phyloP scores from a whole-genome alignment of 176 grass and related monocot species.

The Musa beccarii region DNA sequence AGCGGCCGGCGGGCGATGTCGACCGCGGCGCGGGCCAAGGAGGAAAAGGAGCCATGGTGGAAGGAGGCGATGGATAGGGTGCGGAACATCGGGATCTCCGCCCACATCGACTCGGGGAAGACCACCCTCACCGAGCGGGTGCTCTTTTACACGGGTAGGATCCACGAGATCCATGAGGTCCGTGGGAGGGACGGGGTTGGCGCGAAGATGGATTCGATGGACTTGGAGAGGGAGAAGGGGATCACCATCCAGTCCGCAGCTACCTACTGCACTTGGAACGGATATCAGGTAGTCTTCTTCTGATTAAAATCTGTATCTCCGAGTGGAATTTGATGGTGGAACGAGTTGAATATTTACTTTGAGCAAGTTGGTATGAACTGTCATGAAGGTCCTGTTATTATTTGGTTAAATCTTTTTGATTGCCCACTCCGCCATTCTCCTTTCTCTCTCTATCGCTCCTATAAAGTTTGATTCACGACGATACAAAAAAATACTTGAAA shows the following conservation, averaged over 20 bases:
- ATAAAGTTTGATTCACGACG: neutral
- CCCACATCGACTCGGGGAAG: conserved; percentile 98
- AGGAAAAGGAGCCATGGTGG: conserved; percentile 75
- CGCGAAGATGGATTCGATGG: conserved; percentile 98
- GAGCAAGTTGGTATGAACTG: neutral
- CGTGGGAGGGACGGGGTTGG: conserved; percentile 81
- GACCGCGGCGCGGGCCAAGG: conserved; percentile 40
- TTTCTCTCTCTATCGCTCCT: too few species aligned
- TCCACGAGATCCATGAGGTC: conserved; percentile 98
- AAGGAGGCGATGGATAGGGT: conserved; percentile 75
- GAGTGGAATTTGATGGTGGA: neutral
- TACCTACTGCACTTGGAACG: conserved; percentile 95
- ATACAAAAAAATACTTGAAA: neutral
- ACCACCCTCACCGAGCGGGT: conserved; percentile 90
- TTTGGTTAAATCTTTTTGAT: too few species aligned
- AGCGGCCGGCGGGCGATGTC: conserved; percentile 17
- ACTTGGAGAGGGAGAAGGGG: conserved; percentile 91
- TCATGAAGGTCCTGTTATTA: too few species aligned
- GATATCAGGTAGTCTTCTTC: conserved; percentile 44
- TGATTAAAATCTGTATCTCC: neutral
- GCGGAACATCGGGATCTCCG: conserved; percentile 94
- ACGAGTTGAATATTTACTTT: neutral
- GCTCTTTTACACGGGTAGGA: conserved; percentile 83
- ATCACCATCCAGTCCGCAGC: conserved; percentile 98
- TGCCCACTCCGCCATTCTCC: too few species aligned